These are phyloP conservation scores for Colletotrichum horii DNA, from an alignment of 2,329 filamentous ascomycete genomes.

Conservation along the genomic window DNA sequence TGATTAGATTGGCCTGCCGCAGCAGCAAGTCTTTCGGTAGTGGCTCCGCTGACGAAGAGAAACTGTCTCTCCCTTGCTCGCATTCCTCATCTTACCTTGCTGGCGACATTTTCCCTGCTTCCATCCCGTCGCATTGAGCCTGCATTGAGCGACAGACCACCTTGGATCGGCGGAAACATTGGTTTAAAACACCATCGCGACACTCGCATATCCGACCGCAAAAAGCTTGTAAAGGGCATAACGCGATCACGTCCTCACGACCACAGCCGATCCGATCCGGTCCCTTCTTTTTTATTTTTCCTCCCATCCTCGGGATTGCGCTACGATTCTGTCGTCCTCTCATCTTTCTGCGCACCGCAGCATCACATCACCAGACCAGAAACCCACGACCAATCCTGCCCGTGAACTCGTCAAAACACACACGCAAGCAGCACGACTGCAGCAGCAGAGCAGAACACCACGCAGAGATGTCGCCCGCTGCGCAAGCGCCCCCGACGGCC, in stretches of 20 bases:
- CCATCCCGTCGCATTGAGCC: not conserved
- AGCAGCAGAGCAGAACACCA: not conserved
- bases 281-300: not conserved
- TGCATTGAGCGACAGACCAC: constrained; percentile 4
- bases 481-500: constrained; percentile 19
- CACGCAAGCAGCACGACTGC: not conserved
- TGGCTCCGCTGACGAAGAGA: not conserved
- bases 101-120: not conserved
- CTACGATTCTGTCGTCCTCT: not conserved
- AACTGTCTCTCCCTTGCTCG: not conserved
- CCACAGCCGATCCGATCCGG: not conserved
- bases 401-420: not conserved
- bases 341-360: not conserved
- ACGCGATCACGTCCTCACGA: not conserved
- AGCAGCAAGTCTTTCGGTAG: not conserved
- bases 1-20: not conserved
- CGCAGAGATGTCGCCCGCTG: constrained; percentile 4
- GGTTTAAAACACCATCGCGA: constrained; percentile 22
- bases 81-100: not conserved
- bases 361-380: not conserved
- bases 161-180: constrained; percentile 14
- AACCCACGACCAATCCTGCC: not conserved
- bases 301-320: constrained; percentile 1
- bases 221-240: not conserved
- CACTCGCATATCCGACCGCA: constrained; percentile 13